These are phyloP conservation scores for Fraxinus ornus DNA, from an alignment of 305 asterid genomes.

Conservation along the genomic window DNA sequence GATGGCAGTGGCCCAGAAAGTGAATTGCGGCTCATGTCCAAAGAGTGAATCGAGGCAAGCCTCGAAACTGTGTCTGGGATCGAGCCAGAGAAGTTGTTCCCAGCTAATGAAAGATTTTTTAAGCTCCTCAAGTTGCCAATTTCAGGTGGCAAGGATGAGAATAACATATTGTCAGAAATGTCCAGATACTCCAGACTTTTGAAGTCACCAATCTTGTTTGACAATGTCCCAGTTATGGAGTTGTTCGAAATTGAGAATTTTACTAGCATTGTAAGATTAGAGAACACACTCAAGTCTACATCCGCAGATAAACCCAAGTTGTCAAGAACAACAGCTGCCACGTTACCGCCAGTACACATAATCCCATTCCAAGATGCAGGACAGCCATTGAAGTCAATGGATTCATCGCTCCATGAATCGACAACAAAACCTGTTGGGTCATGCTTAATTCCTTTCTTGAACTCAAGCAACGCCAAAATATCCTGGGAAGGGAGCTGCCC, in stretches of 20 bases:
- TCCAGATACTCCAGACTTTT: conserved; percentile 74
- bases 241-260: conserved; percentile 84
- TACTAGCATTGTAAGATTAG: conserved; percentile 79
- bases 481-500: conserved; percentile 97
- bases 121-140: conserved; percentile 57
- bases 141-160: conserved; percentile 66
- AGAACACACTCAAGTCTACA: conserved; percentile 66
- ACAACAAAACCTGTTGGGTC: conserved; percentile 91
- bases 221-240: conserved; percentile 64
- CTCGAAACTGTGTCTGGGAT: conserved; percentile 67
- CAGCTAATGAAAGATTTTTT: conserved; percentile 76
- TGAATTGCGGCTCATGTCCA: conserved; percentile 73
- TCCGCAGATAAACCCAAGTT: conserved; percentile 63
- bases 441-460: conserved; percentile 83
- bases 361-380: conserved; percentile 98
- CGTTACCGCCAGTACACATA: conserved; percentile 84
- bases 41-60: conserved; percentile 58
- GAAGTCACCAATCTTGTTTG: conserved; percentile 55
- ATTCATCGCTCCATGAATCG: conserved; percentile 90
- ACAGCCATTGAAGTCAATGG: conserved; percentile 91
- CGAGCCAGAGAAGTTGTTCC: conserved; percentile 76
- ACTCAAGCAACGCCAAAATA: conserved; percentile 70
- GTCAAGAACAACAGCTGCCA: conserved; percentile 88
- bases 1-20: conserved; percentile 69
- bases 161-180: conserved; percentile 68